Conservation (phyloP, 768 basidiomycete species). For the Boletellus emodensis region DNA sequence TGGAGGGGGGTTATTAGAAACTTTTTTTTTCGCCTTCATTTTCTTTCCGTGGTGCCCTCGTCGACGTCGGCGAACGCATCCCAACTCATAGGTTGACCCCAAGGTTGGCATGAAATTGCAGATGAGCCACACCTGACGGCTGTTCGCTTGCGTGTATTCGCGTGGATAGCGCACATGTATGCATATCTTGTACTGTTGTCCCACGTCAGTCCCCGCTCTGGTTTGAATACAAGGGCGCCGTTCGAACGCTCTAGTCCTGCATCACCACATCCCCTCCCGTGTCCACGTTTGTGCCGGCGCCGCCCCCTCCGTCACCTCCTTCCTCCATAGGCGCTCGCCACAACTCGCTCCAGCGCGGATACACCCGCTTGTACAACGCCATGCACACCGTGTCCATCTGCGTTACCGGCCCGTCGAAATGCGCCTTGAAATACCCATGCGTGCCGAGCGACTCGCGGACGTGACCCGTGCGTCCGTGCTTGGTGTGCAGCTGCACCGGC, state of each 20-base stretch:
- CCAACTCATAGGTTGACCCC: too few species aligned
- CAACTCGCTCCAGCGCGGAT: conserved; percentile 75
- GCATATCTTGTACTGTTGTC: too few species aligned
- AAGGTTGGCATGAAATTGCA: too few species aligned
- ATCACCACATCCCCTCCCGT: conserved; percentile 24
- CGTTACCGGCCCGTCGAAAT: conserved; percentile 88
- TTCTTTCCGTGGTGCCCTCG: not conserved
- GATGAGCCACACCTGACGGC: too few species aligned
- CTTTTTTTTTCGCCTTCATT: not conserved
- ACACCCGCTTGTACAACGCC: conserved; percentile 92
- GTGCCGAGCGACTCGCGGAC: conserved; percentile 91
- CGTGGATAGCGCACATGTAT: too few species aligned
- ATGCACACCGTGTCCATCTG: conserved; percentile 98
- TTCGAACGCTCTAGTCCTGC: conserved; percentile 13
- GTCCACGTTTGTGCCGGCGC: not conserved
- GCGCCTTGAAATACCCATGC: conserved; percentile 96
- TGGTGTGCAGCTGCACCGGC: conserved; percentile 90
- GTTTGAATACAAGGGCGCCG: too few species aligned
- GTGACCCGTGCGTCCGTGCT: conserved; percentile 85
- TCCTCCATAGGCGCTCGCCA: conserved; percentile 35
- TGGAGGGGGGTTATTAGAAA: not conserved
- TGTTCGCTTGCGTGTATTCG: too few species aligned
- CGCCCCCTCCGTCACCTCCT: not conserved
- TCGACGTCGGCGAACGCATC: too few species aligned
- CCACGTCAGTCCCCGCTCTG: too few species aligned